phyloP scores from a whole-genome alignment of 106 monocot genomes.

The Amphibolis antarctica region DNA sequence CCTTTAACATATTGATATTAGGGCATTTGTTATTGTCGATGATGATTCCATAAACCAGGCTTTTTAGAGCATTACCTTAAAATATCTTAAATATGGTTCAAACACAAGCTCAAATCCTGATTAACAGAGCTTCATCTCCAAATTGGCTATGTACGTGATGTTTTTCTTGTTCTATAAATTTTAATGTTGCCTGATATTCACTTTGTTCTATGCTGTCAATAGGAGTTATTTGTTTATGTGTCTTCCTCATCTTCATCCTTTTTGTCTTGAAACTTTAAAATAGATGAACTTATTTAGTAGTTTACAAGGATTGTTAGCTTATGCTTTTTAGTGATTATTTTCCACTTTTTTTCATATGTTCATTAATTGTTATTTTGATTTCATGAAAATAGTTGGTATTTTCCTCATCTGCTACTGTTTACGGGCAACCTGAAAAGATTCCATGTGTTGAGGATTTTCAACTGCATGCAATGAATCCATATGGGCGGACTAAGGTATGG shows the following conservation, averaged over 20 bases:
- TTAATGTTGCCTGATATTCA: background rate
- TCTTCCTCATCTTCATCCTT: background rate
- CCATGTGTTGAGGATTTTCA: constrained; percentile 80
- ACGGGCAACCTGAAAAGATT: constrained; percentile 79
- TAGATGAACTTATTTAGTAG: background rate
- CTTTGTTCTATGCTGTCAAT: background rate
- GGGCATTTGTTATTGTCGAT: too few species aligned
- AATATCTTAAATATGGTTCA: too few species aligned
- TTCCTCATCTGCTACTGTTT: constrained; percentile 84
- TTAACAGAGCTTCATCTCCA: too few species aligned
- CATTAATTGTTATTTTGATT: background rate
- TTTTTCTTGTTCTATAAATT: background rate
- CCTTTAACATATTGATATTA: too few species aligned
- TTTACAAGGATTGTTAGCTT: background rate
- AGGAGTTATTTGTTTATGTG: background rate
- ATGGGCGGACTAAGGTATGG: constrained; percentile 81
- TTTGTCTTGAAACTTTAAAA: background rate
- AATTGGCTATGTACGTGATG: too few species aligned
- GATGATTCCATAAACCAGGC: too few species aligned
- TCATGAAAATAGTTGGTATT: constrained; percentile 52
- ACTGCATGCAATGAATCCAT: constrained; percentile 78
- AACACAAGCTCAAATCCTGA: too few species aligned
- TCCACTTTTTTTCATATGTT: background rate
- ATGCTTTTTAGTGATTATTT: background rate
- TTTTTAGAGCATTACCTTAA: too few species aligned